Base-by-base conservation (phyloP, 768 basidiomycete species). In the Collybiopsis luxurians region DNA sequence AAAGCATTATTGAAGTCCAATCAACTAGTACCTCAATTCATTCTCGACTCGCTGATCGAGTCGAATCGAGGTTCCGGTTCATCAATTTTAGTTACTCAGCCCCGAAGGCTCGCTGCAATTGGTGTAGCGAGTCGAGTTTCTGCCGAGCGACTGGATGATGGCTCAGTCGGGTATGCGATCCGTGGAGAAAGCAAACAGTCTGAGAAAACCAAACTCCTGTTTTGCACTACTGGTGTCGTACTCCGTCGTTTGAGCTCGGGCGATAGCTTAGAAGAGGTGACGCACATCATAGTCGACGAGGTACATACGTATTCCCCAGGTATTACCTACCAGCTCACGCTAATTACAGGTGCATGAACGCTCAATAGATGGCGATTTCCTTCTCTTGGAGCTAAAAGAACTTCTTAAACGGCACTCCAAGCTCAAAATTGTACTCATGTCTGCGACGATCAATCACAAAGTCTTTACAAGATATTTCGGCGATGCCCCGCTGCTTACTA, bases 191-290 rank as follows among this genome's bases (percentile, higher is more conserved):
- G 81, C 38, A 90, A 83, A 60, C 80, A 84, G 47, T 75, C 75
- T 10, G 74, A 76, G 23, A 78, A 79, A 34, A 94, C 92, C 4
- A 88, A 89, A 59, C 71, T 95, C 2, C 72, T 95, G 19, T 97
- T 96, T 65, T 94, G 93, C 66, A 98, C 95, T 2, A 97, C 94
- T 10, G 95, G 95, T 73, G 90, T 97, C n/a, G 80, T 94, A 1
- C 78, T 97, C 46, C 76, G 92, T 56, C 80, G 92, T 17, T 72
- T 97, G 12, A 82, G 85, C n/a, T 76, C 79, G 28, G 89, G 89
- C 10, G 90, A 95, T 61, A 78, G 75, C 36, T 72, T 97, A 15
- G 68, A 80, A 34, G 79, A 83, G 39, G 79, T 95, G 42, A 87
- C 88, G 2, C 95, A 97, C 72, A 77, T 98, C 36, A 76, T 97